Base-by-base conservation (phyloP, 208 protist genomes). In the Acanthamoeba healyi region DNA sequence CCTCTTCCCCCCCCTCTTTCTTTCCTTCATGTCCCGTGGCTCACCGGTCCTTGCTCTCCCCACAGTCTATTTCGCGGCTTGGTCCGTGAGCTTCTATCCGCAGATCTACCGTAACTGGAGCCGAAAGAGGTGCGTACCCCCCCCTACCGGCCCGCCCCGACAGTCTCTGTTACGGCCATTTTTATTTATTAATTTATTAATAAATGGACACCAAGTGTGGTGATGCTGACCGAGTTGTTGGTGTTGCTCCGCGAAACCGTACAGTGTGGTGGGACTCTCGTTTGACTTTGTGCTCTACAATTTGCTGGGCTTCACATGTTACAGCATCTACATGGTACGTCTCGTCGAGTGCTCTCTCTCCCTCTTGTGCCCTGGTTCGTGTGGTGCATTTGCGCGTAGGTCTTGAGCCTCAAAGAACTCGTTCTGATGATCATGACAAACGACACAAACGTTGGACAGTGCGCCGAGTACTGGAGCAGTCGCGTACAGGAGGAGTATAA, bases 241-340 rank as follows among this genome's bases (percentile, higher is more conserved):
- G 9, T 26, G 6, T 36, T 9, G 5, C 61, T 2, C 61, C 29
- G 61, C 6, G 22, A 38, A 36, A 15, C 29, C 9, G 24, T 46
- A 22, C 70, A 79, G 79, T 15, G 93, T 94, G n/a, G 49, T 94
- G 32, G 93, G 93, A 3, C 67, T 94, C 40, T 92, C 81, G 1
- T 92, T 94, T 29, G 93, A 94, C 93, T 94, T 92, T 38, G n/a
- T 72, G 17, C 26, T 92, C 36, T 88, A 82, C 77, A 94, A 94
- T 67, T 17, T 93, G 46, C 15, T 63, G 19, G 93, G 79, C 63
- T 94, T 82, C 40, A 61, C 32, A 0, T 92, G 93, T 63, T 94
- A 94, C 67, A 61, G 38, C 49, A 67, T 77, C 26, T 94, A 65
- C 93, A 94, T 79, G 70, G 70, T 79, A 79, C n/a, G n/a, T n/a